These are phyloP conservation scores for Prototheca cutis DNA, from an alignment of 163 green algal species.

Conservation along the genomic window DNA sequence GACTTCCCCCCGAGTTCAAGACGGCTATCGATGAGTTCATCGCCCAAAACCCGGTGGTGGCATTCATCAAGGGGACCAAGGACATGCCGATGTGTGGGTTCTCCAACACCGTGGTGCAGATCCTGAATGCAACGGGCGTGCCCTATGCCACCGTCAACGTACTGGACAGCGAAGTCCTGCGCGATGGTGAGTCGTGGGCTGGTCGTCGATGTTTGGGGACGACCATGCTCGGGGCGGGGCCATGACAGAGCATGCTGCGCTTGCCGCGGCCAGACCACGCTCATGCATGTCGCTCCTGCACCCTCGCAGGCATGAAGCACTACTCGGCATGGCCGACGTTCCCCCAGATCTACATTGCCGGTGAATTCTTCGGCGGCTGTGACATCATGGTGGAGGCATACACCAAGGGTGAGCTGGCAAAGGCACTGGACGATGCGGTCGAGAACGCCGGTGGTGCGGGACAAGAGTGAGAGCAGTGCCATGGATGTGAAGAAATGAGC, in stretches of 20 bases:
- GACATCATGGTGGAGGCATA: constrained; percentile 80
- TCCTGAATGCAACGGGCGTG: constrained; percentile 47
- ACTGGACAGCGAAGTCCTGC: constrained; percentile 66
- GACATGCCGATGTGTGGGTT: constrained; percentile 84
- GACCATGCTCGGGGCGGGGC: too few species aligned
- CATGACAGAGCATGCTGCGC: too few species aligned
- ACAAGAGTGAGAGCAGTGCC: too few species aligned
- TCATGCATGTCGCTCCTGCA: not conserved
- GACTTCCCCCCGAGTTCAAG: constrained; percentile 44
- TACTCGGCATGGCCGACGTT: constrained; percentile 69
- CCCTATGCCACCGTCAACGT: constrained; percentile 79
- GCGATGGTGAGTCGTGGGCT: too few species aligned
- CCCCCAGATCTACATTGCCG: constrained; percentile 69
- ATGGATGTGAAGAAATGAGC: too few species aligned
- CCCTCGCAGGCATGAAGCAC: constrained; percentile 72
- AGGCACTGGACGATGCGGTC: constrained; percentile 39
- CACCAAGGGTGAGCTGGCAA: constrained; percentile 34
- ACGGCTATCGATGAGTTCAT: constrained; percentile 45
- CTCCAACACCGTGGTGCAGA: constrained; percentile 77
- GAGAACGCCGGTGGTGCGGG: too few species aligned
- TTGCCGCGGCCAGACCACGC: too few species aligned
- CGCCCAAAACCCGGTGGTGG: constrained; percentile 49
- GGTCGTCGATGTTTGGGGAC: not conserved
- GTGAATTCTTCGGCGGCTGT: constrained; percentile 82
- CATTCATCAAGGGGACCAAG: constrained; percentile 80